A percentile compares a stretch with the other conserved stretches of the same genome.
These are phyloP conservation scores for Lactifluus rugatus DNA, from an alignment of 768 basidiomycete species.

Conservation along the genomic window DNA sequence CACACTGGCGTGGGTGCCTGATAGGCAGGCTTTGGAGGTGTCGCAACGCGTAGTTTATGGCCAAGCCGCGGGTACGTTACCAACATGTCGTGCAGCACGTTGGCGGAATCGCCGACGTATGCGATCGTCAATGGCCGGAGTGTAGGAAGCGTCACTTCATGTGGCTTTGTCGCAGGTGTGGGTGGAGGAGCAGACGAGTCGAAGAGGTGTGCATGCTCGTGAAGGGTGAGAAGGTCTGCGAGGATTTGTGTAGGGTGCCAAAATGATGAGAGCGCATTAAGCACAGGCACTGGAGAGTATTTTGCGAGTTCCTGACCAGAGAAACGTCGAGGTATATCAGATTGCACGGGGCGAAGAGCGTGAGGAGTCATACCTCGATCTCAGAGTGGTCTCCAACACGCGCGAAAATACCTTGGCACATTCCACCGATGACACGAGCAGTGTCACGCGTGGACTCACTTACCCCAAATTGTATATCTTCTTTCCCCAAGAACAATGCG, in stretches of 20 bases:
- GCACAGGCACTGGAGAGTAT: conserved; percentile 85
- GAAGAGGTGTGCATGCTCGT: conserved; percentile 61
- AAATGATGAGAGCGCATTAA: conserved; percentile 90
- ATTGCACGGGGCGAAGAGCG: neutral
- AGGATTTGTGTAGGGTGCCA: conserved; percentile 97
- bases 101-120: conserved; percentile 91
- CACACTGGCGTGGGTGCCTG: conserved; percentile 66
- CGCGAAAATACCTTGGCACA: conserved; percentile 96
- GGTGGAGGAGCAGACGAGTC: conserved; percentile 21
- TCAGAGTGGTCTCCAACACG: conserved; percentile 89
- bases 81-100: conserved; percentile 95
- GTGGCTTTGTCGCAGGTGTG: neutral
- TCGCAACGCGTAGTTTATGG: conserved; percentile 76
- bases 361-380: conserved; percentile 56
- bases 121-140: conserved; percentile 80
- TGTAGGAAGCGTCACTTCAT: conserved; percentile 31
- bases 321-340: neutral
- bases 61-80: conserved; percentile 90
- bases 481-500: conserved; percentile 78
- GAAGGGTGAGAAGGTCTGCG: conserved; percentile 84
- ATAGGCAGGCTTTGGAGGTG: conserved; percentile 53
- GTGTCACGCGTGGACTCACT: conserved; percentile 85
- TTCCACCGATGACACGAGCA: conserved; percentile 80
- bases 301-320: conserved; percentile 74
- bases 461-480: conserved; percentile 93